phyloP scores from a whole-genome alignment of 2,329 filamentous ascomycete genomes.

The Talaromyces sp. region DNA sequence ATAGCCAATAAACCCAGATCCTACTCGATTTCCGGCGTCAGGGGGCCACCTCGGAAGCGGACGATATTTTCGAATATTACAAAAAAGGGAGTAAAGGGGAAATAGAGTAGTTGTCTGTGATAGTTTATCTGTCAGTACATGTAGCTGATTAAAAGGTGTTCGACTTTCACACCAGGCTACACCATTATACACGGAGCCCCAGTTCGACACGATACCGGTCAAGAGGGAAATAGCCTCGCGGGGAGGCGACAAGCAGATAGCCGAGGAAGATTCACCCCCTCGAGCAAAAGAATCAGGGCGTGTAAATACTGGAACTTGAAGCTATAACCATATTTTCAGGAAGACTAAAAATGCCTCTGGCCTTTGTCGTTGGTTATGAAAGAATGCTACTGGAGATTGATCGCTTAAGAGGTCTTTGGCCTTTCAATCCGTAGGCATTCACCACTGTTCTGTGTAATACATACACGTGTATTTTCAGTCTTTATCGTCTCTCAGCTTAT shows the following conservation, averaged over 20 bases:
- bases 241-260: constrained; percentile 8
- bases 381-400: too few species aligned
- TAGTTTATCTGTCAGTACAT: neutral
- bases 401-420: too few species aligned
- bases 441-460: too few species aligned
- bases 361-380: too few species aligned
- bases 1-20: neutral
- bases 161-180: constrained; percentile 12
- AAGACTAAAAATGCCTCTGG: too few species aligned
- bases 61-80: neutral
- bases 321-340: neutral
- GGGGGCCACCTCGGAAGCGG: neutral
- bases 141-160: neutral
- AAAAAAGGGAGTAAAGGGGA: neutral
- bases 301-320: neutral
- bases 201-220: constrained; percentile 14
- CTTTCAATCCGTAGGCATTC: too few species aligned
- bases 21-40: neutral
- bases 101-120: neutral
- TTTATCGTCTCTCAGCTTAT: too few species aligned
- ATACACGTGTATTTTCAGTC: too few species aligned
- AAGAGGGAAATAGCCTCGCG: constrained; percentile 15
- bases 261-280: neutral
- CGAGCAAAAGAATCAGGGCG: neutral
- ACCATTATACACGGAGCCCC: constrained; percentile 16